phyloP scores from a whole-genome alignment of 495 filamentous ascomycete species.

The Talaromyces ruber region DNA sequence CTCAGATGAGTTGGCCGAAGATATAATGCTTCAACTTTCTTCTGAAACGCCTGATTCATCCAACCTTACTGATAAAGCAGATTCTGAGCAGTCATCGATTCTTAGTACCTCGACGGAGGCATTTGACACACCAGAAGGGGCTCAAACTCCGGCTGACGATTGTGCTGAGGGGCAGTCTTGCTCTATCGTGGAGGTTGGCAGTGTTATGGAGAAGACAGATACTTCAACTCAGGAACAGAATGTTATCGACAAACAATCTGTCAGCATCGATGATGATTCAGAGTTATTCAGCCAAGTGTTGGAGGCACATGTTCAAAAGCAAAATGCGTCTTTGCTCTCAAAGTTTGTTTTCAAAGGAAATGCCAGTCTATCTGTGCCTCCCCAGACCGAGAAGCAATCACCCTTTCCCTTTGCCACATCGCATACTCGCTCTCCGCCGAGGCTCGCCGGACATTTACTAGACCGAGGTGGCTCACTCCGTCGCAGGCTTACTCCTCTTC shows the following conservation, averaged over 20 bases:
- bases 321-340: constrained; percentile 27
- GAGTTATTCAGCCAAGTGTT: constrained; percentile 23
- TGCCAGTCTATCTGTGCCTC: neutral
- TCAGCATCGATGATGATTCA: constrained; percentile 15
- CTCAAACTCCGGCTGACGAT: neutral
- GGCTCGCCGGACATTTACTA: neutral
- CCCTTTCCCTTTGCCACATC: constrained; percentile 10
- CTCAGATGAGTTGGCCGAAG: constrained; percentile 60
- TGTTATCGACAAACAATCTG: constrained; percentile 4
- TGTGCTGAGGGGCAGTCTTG: neutral
- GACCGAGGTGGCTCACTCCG: constrained; percentile 13
- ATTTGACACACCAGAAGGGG: neutral
- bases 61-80: constrained; percentile 15
- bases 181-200: neutral
- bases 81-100: constrained; percentile 8
- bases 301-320: constrained; percentile 26
- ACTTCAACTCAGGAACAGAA: neutral
- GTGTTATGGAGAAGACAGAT: neutral
- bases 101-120: neutral
- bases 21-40: constrained; percentile 47
- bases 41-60: constrained; percentile 26
- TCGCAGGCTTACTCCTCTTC: constrained; percentile 35
- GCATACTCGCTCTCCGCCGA: neutral
- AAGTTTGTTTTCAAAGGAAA: constrained; percentile 21
- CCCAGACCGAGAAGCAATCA: neutral